These are phyloP conservation scores for Fonsecaea pedrosoi DNA, from an alignment of 2,329 filamentous ascomycete genomes.

Conservation along the genomic window DNA sequence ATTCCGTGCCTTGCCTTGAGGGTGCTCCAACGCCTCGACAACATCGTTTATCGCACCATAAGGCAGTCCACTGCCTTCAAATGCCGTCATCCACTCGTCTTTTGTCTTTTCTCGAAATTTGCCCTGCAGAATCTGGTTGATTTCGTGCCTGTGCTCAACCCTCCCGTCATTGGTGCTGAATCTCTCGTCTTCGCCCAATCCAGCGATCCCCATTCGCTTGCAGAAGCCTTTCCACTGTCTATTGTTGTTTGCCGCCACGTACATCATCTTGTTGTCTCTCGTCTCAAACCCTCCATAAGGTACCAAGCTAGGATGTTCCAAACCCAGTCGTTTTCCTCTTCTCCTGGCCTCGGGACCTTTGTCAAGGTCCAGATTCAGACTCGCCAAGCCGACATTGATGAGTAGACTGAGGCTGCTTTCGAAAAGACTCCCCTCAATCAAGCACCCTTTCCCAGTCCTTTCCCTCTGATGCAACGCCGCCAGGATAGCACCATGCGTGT, in stretches of 20 bases:
- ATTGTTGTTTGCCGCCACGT: slow-evolving; percentile 39
- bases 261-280: slow-evolving; percentile 35
- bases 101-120: slow-evolving; percentile 34
- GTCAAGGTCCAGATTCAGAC: slow-evolving; percentile 37
- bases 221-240: slow-evolving; percentile 39
- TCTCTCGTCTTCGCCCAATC: slow-evolving; percentile 26
- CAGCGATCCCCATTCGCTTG: slow-evolving; percentile 29
- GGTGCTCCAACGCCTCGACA: slow-evolving; percentile 38
- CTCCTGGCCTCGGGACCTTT: slow-evolving; percentile 29
- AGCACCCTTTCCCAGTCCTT: slow-evolving; percentile 31
- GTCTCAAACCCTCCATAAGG: slow-evolving; percentile 38
- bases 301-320: slow-evolving; percentile 37
- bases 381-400: slow-evolving; percentile 38
- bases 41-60: slow-evolving; percentile 39
- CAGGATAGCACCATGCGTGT: slow-evolving; percentile 37
- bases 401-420: slow-evolving; percentile 41
- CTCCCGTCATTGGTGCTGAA: slow-evolving; percentile 37
- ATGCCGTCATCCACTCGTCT: slow-evolving; percentile 33
- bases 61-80: slow-evolving; percentile 39
- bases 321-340: slow-evolving; percentile 35
- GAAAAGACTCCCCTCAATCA: slow-evolving; percentile 37
- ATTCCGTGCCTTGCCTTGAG: slow-evolving; percentile 33
- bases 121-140: slow-evolving; percentile 31
- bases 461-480: slow-evolving; percentile 36
- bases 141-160: slow-evolving; percentile 36